Evolutionary conservation across 176 grass and related monocot genomes (phyloP), one percentile per base, ranked within the genome.

Genomic region (Aegilops bicornis): DNA sequence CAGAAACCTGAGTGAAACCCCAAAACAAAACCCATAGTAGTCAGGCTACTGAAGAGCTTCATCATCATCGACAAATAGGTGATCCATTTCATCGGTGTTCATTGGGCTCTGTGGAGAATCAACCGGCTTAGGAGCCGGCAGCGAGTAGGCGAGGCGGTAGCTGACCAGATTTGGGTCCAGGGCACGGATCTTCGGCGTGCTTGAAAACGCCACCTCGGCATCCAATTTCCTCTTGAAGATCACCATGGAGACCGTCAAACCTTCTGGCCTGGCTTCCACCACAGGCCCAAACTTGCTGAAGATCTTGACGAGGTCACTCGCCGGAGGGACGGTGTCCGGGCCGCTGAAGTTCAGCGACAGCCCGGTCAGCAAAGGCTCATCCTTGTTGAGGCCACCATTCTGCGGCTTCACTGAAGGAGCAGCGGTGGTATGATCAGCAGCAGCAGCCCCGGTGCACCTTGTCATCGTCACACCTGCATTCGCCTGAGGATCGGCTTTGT

Each of bases 221-320:
- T 95, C 86, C 7, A 10, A 29, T 17, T 45, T 60, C 59, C 35
- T 93, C 82, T 76, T 83, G 78, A 92, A 95, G 78, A 90, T 59
- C 77, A 94, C 90, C 7, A 80, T 4, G 19, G 86, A 92, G 56
- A 61, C 40, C 7, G 84, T 47, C 19, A 15, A 76, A 17, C 78
- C 80, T 16, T 84, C 83, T 29, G 73, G 60, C 68, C 78, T 85
- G 63, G 33, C 92, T 54, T 94, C 90, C 59, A 83, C 69, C 64
- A 95, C 11, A 14, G 89, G 89, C 24, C 95, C 95, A 70, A 88
- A 95, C 29, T 47, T 70, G 64, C 91, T 81, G 56, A 97, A 97
- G 82, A 88, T 78, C 27, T 31, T 79, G 32, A 82, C 73, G 10
- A 95, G 89, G 37, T 91, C 81, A 40, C 17, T 60, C 27, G 67